Base-by-base conservation (phyloP, 75 land plant genomes). In the Azolla pinnata region DNA sequence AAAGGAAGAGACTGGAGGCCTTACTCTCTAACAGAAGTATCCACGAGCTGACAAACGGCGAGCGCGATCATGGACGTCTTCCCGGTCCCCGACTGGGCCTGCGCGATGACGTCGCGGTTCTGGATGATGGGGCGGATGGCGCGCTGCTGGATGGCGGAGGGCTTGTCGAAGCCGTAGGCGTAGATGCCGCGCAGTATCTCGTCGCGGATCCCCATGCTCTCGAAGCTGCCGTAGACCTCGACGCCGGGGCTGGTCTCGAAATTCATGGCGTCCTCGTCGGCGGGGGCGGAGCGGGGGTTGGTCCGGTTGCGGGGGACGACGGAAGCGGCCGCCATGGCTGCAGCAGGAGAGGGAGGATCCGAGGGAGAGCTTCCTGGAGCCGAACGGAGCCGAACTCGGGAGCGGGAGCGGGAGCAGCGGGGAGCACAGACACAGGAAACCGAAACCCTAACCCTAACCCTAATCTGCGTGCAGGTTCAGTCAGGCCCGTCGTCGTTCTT, bases 21-120 rank as follows among this genome's bases (percentile, higher is more conserved):
- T 3, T 76, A 91, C 97, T 92, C 97, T 58, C 86, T 56, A 32
- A 30, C 48, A 38, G 82, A 23, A 5, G 86, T 92, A 26, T 92
- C 97, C 33, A 85, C 75, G 56, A 80, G 77, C 64, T 92, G 97
- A 46, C 89, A 84, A 31, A 92, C 97, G 25, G 89, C 65, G 34
- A 92, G 80, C 2, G 93, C 89, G 46, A 92, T 88, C 95, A 92
- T 92, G 69, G 97, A 92, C 12, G 95, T 82, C 63, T 92, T 92
- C 1, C 97, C 97, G 12, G 97, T 92, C 9, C 97, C 97, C 33
- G 89, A 84, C 83, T 92, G 95, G 2, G 97, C 97, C 67, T 92
- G 97, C 0, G 97, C 97, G 27, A 92, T 92, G 44, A 89, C 97
- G 56, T 92, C 97, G 0, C 89, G 75, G 26, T 89, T 89, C 10